Base-by-base conservation (phyloP, 352 stramenopile species). In the Phytophthora capsici region DNA sequence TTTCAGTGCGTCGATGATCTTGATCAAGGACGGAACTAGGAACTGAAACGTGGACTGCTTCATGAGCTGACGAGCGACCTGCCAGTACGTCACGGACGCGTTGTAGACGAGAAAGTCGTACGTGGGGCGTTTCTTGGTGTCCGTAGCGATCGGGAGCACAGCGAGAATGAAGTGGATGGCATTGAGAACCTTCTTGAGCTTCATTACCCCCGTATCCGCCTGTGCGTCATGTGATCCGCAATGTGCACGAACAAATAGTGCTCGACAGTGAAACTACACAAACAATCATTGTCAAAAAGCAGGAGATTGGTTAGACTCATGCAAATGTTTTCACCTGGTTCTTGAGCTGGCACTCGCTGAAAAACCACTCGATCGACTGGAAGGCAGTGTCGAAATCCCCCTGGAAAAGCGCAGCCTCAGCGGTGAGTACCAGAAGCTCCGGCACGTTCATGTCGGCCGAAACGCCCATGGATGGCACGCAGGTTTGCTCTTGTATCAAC, bases 71-170 rank as follows among this genome's bases (percentile, higher is more conserved):
- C 90, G 74, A 44, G 87, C 77, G 46, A 97, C 81, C 17, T 86
- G 84, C 91, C 91, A 97, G 51, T 93, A 95, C 25, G 82, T 79
- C 10, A 97, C 80, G 0, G 86, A 96, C 10, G 87, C 87, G 52
- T 98, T 98, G 86, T 97, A 97, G 50, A 97, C 78, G 14, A 98
- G 77, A 57, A 97, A 97, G 50, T 96, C 82, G 73, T 98, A 97
- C 10, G 69, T 63, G 10, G 83, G 81, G 0, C 88, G 81, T 6
- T 87, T 86, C 16, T 63, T 73, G 1, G 69, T 57, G 19, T 93
- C 76, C 2, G 72, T 80, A 16, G 88, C 89, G 20, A 97, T 81
- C 1, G 87, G 77, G 3, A 97, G 46, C 23, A 93, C 89, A 14
- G 82, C 61, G 28, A 95, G 56, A 13, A 97, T 67, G 48, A 85